phyloP scores from a whole-genome alignment of 1,139 yeast species.

The Protomyces arabidopsidicola region DNA sequence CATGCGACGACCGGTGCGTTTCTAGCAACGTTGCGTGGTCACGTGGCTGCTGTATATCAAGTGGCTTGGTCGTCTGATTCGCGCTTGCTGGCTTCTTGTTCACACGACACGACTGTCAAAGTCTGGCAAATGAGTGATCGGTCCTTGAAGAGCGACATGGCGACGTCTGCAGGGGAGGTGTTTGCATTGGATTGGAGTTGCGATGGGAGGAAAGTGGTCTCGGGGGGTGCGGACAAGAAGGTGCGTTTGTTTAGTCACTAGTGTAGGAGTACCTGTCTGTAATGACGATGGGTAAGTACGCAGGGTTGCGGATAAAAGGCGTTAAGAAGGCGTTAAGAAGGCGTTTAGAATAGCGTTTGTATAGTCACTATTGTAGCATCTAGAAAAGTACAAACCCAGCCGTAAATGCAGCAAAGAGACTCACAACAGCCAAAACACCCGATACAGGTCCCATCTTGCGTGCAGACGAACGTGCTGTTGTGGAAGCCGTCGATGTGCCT shows the following conservation, averaged over 20 bases:
- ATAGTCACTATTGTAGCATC: constrained; percentile 68
- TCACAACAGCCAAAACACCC: not conserved
- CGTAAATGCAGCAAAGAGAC: not conserved
- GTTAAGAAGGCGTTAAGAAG: too few relatives aligned
- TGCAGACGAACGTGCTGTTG: not conserved
- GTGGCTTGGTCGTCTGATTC: constrained; percentile 99
- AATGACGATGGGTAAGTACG: too few relatives aligned
- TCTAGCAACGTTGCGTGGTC: constrained; percentile 86
- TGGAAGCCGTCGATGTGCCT: not conserved
- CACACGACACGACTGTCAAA: constrained; percentile 93
- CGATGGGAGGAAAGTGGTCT: constrained; percentile 86
- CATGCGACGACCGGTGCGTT: constrained; percentile 94
- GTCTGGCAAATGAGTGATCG: constrained; percentile 92
- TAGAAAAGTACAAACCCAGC: not conserved
- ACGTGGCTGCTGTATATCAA: constrained; percentile 96
- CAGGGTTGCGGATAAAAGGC: too few relatives aligned
- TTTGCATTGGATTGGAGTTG: constrained; percentile 98
- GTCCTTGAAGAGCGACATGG: constrained; percentile 79
- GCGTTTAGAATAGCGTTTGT: too few relatives aligned
- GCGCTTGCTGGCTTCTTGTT: constrained; percentile 81
- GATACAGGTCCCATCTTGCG: not conserved
- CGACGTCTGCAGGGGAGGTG: constrained; percentile 94
- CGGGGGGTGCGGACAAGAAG: constrained; percentile 96
- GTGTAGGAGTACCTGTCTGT: not conserved
- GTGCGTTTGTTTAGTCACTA: constrained; percentile 88